Evolutionary conservation across 2,329 filamentous ascomycete species (phyloP).

Genomic region (Penicillium digitatum): DNA sequence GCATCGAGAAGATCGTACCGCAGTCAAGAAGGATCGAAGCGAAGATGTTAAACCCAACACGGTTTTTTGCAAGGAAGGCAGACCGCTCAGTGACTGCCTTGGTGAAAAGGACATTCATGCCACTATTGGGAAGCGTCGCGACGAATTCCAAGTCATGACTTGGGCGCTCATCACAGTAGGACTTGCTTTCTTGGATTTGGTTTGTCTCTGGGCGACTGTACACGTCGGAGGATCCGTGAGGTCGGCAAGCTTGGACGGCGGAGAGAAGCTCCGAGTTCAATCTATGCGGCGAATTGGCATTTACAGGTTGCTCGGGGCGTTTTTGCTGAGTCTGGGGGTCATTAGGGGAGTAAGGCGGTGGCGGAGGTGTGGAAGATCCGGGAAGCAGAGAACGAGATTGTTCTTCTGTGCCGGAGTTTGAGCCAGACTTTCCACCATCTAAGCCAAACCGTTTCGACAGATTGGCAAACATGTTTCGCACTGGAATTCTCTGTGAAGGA

Average conservation of each 20-base stretch:
- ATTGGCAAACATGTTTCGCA: slow-evolving; percentile 62
- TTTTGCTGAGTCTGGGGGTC: slow-evolving; percentile 27
- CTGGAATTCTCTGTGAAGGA: slow-evolving; percentile 27
- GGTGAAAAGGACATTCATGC: slow-evolving; percentile 70
- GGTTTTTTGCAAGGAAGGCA: slow-evolving; percentile 60
- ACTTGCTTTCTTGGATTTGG: slow-evolving; percentile 73
- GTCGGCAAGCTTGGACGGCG: slow-evolving; percentile 72
- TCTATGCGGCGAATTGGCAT: slow-evolving; percentile 39
- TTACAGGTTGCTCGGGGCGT: slow-evolving; percentile 31
- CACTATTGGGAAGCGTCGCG: slow-evolving; percentile 62
- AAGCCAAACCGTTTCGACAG: slow-evolving; percentile 66
- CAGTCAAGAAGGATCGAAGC: slow-evolving; percentile 65
- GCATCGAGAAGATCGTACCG: slow-evolving; percentile 67
- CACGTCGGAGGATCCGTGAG: slow-evolving; percentile 69
- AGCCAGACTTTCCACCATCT: slow-evolving; percentile 45
- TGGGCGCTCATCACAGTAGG: slow-evolving; percentile 77
- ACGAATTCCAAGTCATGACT: slow-evolving; percentile 69
- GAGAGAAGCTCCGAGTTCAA: slow-evolving; percentile 58
- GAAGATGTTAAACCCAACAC: slow-evolving; percentile 64
- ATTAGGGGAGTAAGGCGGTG: slow-evolving; percentile 40
- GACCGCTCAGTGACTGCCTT: slow-evolving; percentile 51
- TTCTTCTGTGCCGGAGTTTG: slow-evolving; percentile 20
- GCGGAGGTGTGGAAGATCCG: slow-evolving; percentile 32
- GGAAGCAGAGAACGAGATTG: slow-evolving; percentile 22
- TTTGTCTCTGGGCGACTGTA: slow-evolving; percentile 69